phyloP scores from a whole-genome alignment of 345 rosid species.

The Microthlaspi erraticum region DNA sequence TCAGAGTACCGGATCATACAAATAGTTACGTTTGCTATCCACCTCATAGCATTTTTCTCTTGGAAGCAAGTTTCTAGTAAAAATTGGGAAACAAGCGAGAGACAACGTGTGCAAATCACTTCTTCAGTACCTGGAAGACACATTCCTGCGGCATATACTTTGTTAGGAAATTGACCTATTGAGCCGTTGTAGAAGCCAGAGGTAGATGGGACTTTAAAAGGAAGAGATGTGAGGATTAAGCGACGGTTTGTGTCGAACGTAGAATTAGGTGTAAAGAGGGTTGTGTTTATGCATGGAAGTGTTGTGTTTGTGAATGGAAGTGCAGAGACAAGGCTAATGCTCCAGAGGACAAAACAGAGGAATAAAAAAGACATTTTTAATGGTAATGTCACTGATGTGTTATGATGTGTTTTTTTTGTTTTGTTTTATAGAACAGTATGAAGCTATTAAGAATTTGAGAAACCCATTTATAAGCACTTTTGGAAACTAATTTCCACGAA shows the following conservation, averaged over 20 bases:
- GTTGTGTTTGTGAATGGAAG: no score
- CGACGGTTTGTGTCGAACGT: no score
- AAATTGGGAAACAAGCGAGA: not conserved
- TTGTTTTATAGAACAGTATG: no score
- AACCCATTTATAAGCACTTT: no score
- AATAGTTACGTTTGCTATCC: not conserved
- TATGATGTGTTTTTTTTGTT: no score
- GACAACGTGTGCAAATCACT: conserved; percentile 39
- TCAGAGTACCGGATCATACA: conserved; percentile 46
- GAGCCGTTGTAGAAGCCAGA: conserved; percentile 15
- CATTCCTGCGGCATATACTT: conserved; percentile 41
- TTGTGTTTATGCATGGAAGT: conserved; percentile 1
- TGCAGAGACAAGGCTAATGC: conserved; percentile 4
- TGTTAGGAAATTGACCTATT: conserved; percentile 11
- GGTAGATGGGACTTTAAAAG: conserved; percentile 2
- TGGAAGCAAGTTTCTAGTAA: conserved; percentile 18
- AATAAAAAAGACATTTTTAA: not conserved
- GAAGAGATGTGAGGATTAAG: not conserved
- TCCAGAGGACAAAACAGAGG: not conserved
- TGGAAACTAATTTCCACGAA: no score
- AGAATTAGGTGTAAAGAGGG: not conserved
- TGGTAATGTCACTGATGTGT: no score
- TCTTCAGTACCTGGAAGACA: not conserved
- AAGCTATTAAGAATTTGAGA: no score
- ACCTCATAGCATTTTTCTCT: conserved; percentile 8